phyloP scores from a whole-genome alignment of 2,329 filamentous ascomycete genomes.

The Penicillium psychrosexuale region DNA sequence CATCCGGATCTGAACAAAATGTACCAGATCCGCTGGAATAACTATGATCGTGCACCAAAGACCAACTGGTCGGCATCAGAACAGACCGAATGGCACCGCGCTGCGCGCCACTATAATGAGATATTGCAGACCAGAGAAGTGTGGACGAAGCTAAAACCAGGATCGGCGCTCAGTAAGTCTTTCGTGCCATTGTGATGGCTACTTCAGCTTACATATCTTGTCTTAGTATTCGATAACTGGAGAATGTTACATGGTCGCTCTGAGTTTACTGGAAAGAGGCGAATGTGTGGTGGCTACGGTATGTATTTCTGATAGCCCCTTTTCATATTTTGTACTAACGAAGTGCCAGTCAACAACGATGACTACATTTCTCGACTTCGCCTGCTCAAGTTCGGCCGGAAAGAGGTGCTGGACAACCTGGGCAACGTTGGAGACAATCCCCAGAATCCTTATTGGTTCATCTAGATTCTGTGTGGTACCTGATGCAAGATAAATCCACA shows the following conservation, averaged over 20 bases:
- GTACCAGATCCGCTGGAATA: conserved; percentile 84
- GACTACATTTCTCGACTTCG: conserved; percentile 76
- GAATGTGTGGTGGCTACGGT: conserved; percentile 91
- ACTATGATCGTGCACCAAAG: conserved; percentile 75
- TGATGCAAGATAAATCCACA: not conserved
- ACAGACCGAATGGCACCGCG: conserved; percentile 69
- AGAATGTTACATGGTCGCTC: conserved; percentile 83
- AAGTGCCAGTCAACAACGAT: conserved; percentile 65
- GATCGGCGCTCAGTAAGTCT: conserved; percentile 67
- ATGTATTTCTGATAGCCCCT: conserved; percentile 41
- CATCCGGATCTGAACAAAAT: conserved; percentile 47
- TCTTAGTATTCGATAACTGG: conserved; percentile 90
- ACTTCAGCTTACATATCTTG: not conserved
- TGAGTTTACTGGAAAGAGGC: conserved; percentile 75
- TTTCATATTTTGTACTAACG: conserved; percentile 1
- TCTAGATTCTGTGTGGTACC: not conserved
- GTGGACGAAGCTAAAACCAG: conserved; percentile 77
- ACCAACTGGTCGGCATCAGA: conserved; percentile 51
- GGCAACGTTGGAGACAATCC: conserved; percentile 16
- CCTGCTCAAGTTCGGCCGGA: conserved; percentile 61
- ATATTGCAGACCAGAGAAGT: conserved; percentile 70
- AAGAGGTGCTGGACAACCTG: conserved; percentile 33
- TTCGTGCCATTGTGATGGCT: not conserved
- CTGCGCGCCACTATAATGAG: conserved; percentile 69
- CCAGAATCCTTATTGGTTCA: conserved; percentile 12